Evolutionary conservation across 192 early-diverging fungal species (phyloP), one percentile per base, ranked within the genome.

Genomic region (Mortierella alpina): DNA sequence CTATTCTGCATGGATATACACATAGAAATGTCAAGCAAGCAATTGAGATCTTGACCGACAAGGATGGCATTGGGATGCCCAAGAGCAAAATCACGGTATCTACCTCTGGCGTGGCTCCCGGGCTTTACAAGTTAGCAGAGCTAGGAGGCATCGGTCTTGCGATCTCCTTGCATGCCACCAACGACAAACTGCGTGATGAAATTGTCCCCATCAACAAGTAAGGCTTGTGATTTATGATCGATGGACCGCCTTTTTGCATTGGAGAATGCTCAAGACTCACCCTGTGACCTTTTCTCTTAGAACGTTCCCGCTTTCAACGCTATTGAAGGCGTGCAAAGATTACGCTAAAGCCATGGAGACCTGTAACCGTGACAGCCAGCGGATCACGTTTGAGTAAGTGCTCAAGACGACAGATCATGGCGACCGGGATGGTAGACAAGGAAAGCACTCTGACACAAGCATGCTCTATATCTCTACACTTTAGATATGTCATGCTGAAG

Each of bases 361-460:
- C 17, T 84, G 84, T 49, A 91, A 88, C 59, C 83, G 87, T 7
- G 70, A 80, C 41, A 80, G 77, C 31, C 77, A 80, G 42, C 82
- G 95, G 55, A 93, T 97, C 59, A 97, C 95, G 9, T 95, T 97
- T 83, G 95, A 97, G 86, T 93, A 83, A 73, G 79, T 79, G 15
- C n/a, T 0, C 10, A 15, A 4, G 49, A 14, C 55, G n/a, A 51
- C 50, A 4, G 11, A 15, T 12, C n/a, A 51, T 51, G 4, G 1
- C 13, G 50, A 51, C 50, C 4, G 13, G 50, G 12, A 14, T 50
- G 48, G 17, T 14, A 50, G 49, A 17, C 49, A 17, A 1, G 49
- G 49, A 50, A 11, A 50, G 17, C 17, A 17, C 49, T 14, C 49
- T 14, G 17, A 14, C 17, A 17, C 11, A 50, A 17, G 11, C 17